Evolutionary conservation across 352 stramenopile genomes (phyloP).

Genomic region (Phytophthora macrochlamydospora): DNA sequence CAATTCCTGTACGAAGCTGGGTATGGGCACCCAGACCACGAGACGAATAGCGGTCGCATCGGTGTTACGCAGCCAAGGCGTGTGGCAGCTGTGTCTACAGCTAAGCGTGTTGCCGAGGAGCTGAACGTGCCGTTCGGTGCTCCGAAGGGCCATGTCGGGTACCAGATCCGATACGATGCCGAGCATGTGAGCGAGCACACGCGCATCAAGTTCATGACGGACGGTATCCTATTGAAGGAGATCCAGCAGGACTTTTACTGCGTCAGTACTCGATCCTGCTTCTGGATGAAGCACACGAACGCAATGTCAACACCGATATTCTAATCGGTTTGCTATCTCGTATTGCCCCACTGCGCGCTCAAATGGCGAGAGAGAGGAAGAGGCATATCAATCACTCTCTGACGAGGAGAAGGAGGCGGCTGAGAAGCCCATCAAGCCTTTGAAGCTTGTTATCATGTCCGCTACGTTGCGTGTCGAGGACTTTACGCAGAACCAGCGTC

Average conservation of each 20-base stretch:
- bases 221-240: conserved; percentile 98
- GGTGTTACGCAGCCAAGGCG: conserved; percentile 98
- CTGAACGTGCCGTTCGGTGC: conserved; percentile 90
- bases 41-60: conserved; percentile 73
- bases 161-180: conserved; percentile 98
- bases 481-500: conserved; percentile 94
- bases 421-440: conserved; percentile 67
- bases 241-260: conserved; percentile 90
- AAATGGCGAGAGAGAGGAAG: conserved; percentile 84
- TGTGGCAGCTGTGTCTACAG: conserved; percentile 98
- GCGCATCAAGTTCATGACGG: conserved; percentile 99
- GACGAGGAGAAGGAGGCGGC: conserved; percentile 45
- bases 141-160: conserved; percentile 87
- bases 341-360: conserved; percentile 91
- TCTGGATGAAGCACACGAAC: conserved; percentile 97
- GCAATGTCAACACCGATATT: conserved; percentile 97
- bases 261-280: conserved; percentile 82
- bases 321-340: conserved; percentile 96
- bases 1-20: conserved; percentile 98
- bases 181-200: conserved; percentile 91
- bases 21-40: conserved; percentile 73
- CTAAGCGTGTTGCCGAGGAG: conserved; percentile 97
- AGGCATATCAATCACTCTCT: conserved; percentile 51
- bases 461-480: conserved; percentile 97
- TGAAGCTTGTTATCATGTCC: conserved; percentile 96